phyloP scores from a whole-genome alignment of 805 yeast genomes.

The Nakazawaea wyomingensis region DNA sequence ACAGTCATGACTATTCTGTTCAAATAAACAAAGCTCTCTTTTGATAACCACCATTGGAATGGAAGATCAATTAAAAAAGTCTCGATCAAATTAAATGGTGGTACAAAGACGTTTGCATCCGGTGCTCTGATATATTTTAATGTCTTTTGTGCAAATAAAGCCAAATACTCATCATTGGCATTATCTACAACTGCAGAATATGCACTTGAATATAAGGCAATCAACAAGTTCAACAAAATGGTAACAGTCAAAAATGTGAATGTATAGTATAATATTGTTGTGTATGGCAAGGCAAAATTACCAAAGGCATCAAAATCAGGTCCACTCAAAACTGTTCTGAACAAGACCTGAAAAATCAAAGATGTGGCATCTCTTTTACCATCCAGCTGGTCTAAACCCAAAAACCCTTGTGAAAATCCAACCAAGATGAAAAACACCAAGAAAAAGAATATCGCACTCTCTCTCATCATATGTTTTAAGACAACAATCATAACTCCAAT shows the following conservation, averaged over 20 bases:
- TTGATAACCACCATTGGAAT: constrained; percentile 30
- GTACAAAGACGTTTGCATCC: constrained; percentile 77
- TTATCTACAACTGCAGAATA: constrained; percentile 76
- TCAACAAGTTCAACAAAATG: constrained; percentile 72
- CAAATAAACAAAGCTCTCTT: constrained; percentile 28
- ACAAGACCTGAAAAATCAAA: constrained; percentile 56
- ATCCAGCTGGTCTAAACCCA: constrained; percentile 84
- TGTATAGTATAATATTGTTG: constrained; percentile 68
- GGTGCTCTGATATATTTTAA: constrained; percentile 84
- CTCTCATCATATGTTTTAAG: constrained; percentile 80
- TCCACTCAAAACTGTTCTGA: constrained; percentile 69
- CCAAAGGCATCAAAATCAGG: constrained; percentile 69
- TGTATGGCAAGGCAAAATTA: constrained; percentile 79
- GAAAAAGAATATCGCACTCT: constrained; percentile 77
- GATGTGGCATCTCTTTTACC: constrained; percentile 74
- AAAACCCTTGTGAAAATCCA: constrained; percentile 82
- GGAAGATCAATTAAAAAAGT: constrained; percentile 42
- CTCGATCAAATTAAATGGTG: constrained; percentile 79
- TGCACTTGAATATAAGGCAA: constrained; percentile 83
- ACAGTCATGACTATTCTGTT: constrained; percentile 56
- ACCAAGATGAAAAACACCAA: constrained; percentile 62
- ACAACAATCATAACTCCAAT: constrained; percentile 89
- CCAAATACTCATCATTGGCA: constrained; percentile 81
- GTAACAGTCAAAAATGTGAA: constrained; percentile 74
- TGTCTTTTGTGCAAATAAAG: constrained; percentile 79